Evolutionary conservation across 2,329 filamentous ascomycete species (phyloP).

Genomic region (Gyromitra esculenta): DNA sequence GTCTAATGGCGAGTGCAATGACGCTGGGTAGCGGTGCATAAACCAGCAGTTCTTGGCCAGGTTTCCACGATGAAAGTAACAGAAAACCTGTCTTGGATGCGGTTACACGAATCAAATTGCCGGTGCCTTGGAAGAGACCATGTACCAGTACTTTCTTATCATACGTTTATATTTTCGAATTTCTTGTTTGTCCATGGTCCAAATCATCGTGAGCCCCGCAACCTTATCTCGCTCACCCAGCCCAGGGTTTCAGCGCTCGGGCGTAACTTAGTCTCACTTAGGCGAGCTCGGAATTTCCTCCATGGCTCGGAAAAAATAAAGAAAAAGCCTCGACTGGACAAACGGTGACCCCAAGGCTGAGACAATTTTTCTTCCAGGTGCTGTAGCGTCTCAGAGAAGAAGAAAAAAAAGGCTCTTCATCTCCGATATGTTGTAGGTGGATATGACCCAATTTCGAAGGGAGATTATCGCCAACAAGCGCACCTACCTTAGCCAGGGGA

Average conservation of each 20-base stretch:
- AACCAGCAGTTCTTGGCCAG: neutral
- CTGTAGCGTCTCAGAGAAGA: constrained; percentile 1
- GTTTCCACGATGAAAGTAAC: neutral
- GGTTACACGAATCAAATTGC: constrained; percentile 4
- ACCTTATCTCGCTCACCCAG: constrained; percentile 32
- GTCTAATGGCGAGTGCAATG: neutral
- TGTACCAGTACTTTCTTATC: constrained; percentile 20
- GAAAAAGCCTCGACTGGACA: constrained; percentile 9
- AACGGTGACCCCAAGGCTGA: constrained; percentile 26
- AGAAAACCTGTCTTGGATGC: constrained; percentile 1
- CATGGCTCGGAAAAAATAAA: neutral
- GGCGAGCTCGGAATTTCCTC: constrained; percentile 18
- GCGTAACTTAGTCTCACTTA: neutral
- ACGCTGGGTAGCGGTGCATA: neutral
- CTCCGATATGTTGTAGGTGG: constrained; percentile 26
- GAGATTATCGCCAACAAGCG: constrained; percentile 4
- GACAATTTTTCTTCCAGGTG: constrained; percentile 36
- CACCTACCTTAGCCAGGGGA: constrained; percentile 12
- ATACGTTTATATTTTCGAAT: constrained; percentile 31
- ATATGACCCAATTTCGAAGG: neutral
- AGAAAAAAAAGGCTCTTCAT: constrained; percentile 13
- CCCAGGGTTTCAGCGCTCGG: constrained; percentile 11
- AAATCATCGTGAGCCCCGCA: constrained; percentile 20
- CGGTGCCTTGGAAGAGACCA: constrained; percentile 11
- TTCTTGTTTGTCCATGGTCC: constrained; percentile 22